A percentile compares a stretch with the other conserved stretches of the same genome.
These are phyloP conservation scores for Ophiostoma populinum DNA, from an alignment of 2,329 filamentous ascomycete species.

Conservation along the genomic window DNA sequence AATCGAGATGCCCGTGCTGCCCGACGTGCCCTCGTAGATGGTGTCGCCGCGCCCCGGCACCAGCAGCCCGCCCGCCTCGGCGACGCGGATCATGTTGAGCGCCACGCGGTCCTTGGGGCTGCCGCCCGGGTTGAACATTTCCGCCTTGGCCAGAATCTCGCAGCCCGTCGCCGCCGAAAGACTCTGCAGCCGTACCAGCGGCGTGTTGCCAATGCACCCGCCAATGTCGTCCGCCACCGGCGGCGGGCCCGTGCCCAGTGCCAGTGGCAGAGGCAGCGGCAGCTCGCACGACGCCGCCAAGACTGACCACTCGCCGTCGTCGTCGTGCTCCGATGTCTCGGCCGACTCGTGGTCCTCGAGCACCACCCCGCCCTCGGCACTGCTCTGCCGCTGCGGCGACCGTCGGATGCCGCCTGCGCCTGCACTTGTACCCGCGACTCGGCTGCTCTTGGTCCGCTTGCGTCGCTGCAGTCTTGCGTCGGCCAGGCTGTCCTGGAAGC, in stretches of 20 bases:
- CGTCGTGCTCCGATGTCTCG: constrained; percentile 1
- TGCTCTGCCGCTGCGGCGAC: not conserved
- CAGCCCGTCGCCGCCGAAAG: constrained; percentile 77
- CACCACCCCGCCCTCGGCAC: constrained; percentile 29
- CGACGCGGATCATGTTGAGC: constrained; percentile 68
- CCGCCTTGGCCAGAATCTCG: constrained; percentile 80
- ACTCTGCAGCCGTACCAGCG: constrained; percentile 69
- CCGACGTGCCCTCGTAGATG: constrained; percentile 94
- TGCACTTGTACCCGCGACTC: too few relatives aligned
- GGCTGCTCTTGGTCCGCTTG: constrained; percentile 2
- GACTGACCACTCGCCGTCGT: constrained; percentile 6
- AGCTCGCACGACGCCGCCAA: constrained; percentile 7
- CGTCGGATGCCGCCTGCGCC: too few relatives aligned
- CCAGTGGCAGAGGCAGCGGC: not conserved
- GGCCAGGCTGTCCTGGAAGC: constrained; percentile 27
- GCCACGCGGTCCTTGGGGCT: constrained; percentile 93
- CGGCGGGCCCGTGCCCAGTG: not conserved
- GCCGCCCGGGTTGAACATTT: constrained; percentile 89
- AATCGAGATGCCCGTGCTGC: constrained; percentile 88
- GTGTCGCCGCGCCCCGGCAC: constrained; percentile 72
- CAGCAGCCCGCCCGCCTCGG: constrained; percentile 62
- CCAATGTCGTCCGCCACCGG: constrained; percentile 61
- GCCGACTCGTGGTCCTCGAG: constrained; percentile 37
- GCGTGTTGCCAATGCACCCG: constrained; percentile 84
- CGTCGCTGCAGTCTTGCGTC: not conserved